Evolutionary conservation across 2,329 filamentous ascomycete genomes (phyloP), one percentile per base, ranked within the genome.

Genomic region (Talaromyces marneffei): DNA sequence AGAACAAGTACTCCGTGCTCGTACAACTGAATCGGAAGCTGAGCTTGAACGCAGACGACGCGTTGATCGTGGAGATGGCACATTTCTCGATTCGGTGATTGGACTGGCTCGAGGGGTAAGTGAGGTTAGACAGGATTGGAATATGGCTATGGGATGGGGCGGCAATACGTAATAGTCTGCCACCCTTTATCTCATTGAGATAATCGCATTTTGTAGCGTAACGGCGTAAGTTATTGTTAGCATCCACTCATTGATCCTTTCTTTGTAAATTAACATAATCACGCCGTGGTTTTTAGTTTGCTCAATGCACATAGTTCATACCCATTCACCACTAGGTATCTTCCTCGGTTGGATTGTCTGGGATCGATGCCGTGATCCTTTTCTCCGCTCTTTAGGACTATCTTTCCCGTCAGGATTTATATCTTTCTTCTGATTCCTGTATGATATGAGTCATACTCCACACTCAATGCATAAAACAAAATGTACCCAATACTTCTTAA

Each of bases 401-500:
- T 14, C 31, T 20, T 27, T 46, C 35, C 14, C 27, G n/a, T 39
- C 39, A 39, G 18, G 40, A 44, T 37, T 57, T 57, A 9, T 61
- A 61, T 20, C 23, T 50, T 16, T 61, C 53, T 50, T 61, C 59
- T 35, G 53, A 16, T 25, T 61, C 35, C 59, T 61, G n/a, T 18
- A 16, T 16, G 4, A 60, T 33, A 20, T 60, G 8, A 60, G 39
- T 25, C 9, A 3, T 10, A 33, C 8, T 16, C 18, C 9, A 9
- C n/a, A 25, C 25, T 12, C 16, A 8, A 14, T 25, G 3, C 2
- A 16, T n/a, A 37, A 20, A n/a, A 3, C 18, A 8, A 29, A 9
- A 67, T 69, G 56, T 62, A 72, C 72, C 71, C 73, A 78, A 60
- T 79, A 79, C 31, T 77, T 74, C 50, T 75, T 75, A 58, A 81